Conservation (phyloP, 2,329 filamentous ascomycete species). For the Basipetospora chlamydospora region DNA sequence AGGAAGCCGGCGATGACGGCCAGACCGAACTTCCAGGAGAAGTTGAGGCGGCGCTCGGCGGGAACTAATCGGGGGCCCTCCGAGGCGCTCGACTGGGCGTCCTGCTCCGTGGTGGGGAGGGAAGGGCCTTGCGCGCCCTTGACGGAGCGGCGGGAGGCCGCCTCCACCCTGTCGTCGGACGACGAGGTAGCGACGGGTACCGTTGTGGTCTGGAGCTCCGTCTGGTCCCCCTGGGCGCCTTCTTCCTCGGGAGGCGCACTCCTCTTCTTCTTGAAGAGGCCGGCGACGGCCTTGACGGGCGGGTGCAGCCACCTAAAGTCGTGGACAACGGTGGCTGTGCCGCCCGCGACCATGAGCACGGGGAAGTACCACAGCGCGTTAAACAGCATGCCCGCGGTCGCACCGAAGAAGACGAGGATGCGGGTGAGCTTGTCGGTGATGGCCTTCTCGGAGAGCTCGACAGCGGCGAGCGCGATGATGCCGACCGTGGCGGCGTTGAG, state of each 20-base stretch:
- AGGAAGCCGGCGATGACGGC: constrained; percentile 34
- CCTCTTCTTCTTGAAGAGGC: background rate
- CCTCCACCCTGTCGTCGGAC: background rate
- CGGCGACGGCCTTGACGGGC: constrained; percentile 5
- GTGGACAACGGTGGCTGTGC: constrained; percentile 35
- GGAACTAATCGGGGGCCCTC: constrained; percentile 18
- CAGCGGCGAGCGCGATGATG: constrained; percentile 54
- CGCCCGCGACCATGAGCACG: constrained; percentile 41
- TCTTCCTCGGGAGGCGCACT: background rate
- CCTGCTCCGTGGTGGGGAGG: constrained; percentile 3
- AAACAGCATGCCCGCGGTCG: constrained; percentile 51
- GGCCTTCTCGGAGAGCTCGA: constrained; percentile 51
- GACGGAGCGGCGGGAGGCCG: constrained; percentile 5
- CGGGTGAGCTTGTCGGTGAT: constrained; percentile 51
- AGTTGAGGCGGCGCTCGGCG: constrained; percentile 17
- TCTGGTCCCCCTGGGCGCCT: background rate
- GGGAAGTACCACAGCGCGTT: constrained; percentile 67
- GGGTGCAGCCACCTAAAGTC: constrained; percentile 39
- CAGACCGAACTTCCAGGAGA: constrained; percentile 30
- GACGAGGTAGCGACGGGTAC: background rate
- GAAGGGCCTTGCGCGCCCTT: background rate
- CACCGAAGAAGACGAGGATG: constrained; percentile 48
- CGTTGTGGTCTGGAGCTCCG: background rate
- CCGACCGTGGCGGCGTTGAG: constrained; percentile 61
- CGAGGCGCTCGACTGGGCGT: background rate